Evolutionary conservation across 805 yeast genomes (phyloP), one percentile per base, ranked within the genome.

Genomic region (Scheffersomyces lignosus): DNA sequence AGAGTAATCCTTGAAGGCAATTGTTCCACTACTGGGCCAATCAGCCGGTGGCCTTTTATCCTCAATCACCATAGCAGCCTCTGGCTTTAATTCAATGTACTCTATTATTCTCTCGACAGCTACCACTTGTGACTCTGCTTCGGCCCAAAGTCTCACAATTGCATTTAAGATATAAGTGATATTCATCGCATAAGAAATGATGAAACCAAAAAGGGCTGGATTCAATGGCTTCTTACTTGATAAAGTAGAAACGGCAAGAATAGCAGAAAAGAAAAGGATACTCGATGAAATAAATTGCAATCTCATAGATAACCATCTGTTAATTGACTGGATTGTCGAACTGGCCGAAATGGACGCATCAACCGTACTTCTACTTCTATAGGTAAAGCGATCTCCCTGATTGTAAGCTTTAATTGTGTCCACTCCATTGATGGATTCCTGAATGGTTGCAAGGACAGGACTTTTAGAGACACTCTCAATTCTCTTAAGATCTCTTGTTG

Each of bases 381-480:
- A 74, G 16, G 66, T 64, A 60, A 88, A 89, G 39, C 95, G 69
- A 4, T 66, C 71, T 18, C 60, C 60, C 45, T 87, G 95, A n/a
- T 72, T 66, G 52, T 75, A 90, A 0, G 96, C 96, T 31, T 83
- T 70, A 38, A 89, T 80, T 1, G 95, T 89, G 32, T 80, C 78
- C 15, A 83, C 77, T 9, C 96, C 96, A 22, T 73, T 74, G 33
- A 89, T 62, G 2, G 89, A 80, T 53, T 89, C 96, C 54, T 86
- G 90, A 44, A 89, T 72, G 47, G 84, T 88, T 0, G 95, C 84
- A 65, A 77, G 84, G 13, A 87, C 79, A 3, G 96, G 96, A 38
- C 87, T 78, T 51, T 78, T 73, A 4, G 91, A 73, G 15, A 80
- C 71, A 36, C 85, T 79, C 31, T 77, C 78, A 34, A 87, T 66